Conservation (phyloP, 148 eudicot species). For the Diospyros kaki region DNA sequence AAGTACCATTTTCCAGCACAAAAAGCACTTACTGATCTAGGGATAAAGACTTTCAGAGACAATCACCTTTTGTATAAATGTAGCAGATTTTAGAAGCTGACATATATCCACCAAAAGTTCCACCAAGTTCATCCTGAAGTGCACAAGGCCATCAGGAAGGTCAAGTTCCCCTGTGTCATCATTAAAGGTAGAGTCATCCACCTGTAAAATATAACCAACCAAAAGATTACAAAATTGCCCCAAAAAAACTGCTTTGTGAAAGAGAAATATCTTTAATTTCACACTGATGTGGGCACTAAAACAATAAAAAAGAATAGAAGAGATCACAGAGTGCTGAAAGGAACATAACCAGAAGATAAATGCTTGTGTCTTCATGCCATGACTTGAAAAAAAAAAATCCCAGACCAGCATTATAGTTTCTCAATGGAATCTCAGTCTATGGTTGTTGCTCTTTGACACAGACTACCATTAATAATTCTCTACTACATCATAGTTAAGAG, state of each 20-base stretch:
- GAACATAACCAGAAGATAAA: neutral
- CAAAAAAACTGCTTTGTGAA: neutral
- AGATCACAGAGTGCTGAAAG: neutral
- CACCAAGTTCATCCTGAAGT: constrained; percentile 74
- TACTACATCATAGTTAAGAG: neutral
- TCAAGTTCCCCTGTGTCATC: constrained; percentile 52
- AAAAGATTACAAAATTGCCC: neutral
- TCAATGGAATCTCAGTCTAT: neutral
- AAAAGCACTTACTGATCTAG: neutral
- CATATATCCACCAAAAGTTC: constrained; percentile 93
- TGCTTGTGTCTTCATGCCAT: neutral
- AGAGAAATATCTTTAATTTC: neutral
- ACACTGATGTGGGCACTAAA: neutral
- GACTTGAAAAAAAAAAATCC: neutral
- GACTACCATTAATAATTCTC: neutral
- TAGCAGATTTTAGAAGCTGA: constrained; percentile 60
- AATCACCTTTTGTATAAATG: constrained; percentile 69
- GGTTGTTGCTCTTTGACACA: neutral
- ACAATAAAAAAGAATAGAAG: neutral
- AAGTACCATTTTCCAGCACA: neutral
- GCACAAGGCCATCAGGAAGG: constrained; percentile 79
- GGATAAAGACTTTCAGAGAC: neutral
- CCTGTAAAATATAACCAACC: constrained; percentile 33
- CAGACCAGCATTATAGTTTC: neutral
- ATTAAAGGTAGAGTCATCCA: constrained; percentile 59